Evolutionary conservation across 2,329 filamentous ascomycete genomes (phyloP).

Genomic region (Mycocentrospora acerina): DNA sequence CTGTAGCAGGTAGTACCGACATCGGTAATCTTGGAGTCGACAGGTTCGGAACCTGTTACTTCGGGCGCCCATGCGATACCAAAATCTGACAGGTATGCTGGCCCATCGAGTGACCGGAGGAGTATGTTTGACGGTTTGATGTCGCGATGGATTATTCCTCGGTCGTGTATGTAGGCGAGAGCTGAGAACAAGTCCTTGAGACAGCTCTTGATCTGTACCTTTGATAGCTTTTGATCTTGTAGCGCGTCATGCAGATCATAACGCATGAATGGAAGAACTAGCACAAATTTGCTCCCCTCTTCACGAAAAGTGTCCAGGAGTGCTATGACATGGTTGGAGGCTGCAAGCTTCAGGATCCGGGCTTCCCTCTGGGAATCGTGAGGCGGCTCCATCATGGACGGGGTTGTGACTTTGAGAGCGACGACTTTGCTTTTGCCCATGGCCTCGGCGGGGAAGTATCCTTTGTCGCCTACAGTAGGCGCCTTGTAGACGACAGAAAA

Average conservation of each 20-base stretch:
- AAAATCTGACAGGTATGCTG: constrained; percentile 85
- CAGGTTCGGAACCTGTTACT: constrained; percentile 60
- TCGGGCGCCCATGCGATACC: constrained; percentile 82
- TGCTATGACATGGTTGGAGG: constrained; percentile 61
- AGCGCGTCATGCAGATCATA: constrained; percentile 72
- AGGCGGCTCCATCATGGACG: constrained; percentile 71
- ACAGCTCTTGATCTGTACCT: constrained; percentile 49
- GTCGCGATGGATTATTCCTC: constrained; percentile 86
- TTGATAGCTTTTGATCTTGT: constrained; percentile 44
- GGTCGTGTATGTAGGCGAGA: constrained; percentile 68
- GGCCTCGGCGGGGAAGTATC: constrained; percentile 28
- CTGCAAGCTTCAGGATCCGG: constrained; percentile 66
- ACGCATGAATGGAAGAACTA: constrained; percentile 84
- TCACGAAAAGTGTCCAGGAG: constrained; percentile 71
- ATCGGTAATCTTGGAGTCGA: constrained; percentile 77
- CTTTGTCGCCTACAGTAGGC: constrained; percentile 41
- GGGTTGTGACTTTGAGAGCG: constrained; percentile 84
- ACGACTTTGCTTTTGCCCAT: constrained; percentile 44
- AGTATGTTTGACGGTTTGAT: constrained; percentile 91
- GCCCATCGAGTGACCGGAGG: constrained; percentile 65
- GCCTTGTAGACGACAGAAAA: constrained; percentile 83
- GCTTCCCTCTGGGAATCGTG: constrained; percentile 82
- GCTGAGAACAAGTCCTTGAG: constrained; percentile 71
- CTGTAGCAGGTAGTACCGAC: constrained; percentile 92
- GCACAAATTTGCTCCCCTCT: constrained; percentile 70